phyloP scores from a whole-genome alignment of 2,329 filamentous ascomycete species.

The Monosporascus sp. region DNA sequence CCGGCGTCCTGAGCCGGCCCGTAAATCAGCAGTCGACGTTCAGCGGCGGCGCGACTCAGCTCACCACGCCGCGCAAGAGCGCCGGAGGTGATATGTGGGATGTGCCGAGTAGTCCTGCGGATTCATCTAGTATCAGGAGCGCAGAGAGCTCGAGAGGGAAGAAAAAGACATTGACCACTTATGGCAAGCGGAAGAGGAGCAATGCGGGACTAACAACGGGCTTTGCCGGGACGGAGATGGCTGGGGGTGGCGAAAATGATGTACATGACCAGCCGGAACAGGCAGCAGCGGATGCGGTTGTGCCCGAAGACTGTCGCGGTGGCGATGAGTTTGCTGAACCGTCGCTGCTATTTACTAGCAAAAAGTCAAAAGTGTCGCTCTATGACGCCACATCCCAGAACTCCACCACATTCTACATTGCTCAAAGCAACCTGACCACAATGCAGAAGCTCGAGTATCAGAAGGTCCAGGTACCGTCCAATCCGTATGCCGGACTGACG shows the following conservation, averaged over 20 bases:
- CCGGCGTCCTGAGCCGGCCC: conserved; percentile 10
- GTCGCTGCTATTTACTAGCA: conserved; percentile 7
- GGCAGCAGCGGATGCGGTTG: background rate
- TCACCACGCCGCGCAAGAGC: conserved; percentile 24
- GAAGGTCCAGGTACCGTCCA: conserved; percentile 17
- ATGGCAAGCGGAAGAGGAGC: conserved; percentile 14
- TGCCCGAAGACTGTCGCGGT: conserved; percentile 3
- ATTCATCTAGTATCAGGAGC: conserved; percentile 1
- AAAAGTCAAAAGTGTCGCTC: conserved; percentile 15
- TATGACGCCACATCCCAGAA: conserved; percentile 13
- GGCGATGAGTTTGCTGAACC: conserved; percentile 1
- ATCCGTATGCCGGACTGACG: conserved; percentile 11
- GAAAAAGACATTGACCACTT: conserved; percentile 7
- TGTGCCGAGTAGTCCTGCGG: conserved; percentile 26
- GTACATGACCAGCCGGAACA: background rate
- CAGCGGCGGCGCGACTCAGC: conserved; percentile 15
- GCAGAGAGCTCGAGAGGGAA: conserved; percentile 8
- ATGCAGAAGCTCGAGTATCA: conserved; percentile 29
- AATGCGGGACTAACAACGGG: conserved; percentile 4
- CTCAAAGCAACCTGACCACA: conserved; percentile 26
- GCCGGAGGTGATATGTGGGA: conserved; percentile 23
- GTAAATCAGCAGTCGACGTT: conserved; percentile 11
- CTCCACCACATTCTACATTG: conserved; percentile 23
- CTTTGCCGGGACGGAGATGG: conserved; percentile 7
- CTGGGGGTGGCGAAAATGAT: conserved; percentile 6